Base-by-base conservation (phyloP, 805 yeast genomes). In the Spathaspora boniae region DNA sequence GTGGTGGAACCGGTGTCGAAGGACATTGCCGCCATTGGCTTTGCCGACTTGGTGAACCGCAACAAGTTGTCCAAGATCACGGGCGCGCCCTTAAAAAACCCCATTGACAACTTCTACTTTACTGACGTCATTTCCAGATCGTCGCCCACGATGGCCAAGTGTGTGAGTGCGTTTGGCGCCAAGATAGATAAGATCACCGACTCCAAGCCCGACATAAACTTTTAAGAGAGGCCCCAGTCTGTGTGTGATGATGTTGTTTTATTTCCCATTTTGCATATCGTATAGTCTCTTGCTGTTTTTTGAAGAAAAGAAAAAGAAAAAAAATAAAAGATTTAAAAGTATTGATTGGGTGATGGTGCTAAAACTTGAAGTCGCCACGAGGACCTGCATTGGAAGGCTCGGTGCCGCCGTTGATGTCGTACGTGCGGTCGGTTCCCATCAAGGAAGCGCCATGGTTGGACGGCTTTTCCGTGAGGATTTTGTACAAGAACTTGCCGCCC, bases 101-200 rank as follows among this genome's bases (percentile, higher is more conserved):
- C 88, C 39, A 80, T 86, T 54, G 76, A 76, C 48, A 84, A 86
- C 76, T 86, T 83, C 61, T 86, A 86, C 70, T 82, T 86, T 73
- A 86, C 95, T 23, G 91, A 86, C 60, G 86, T 84, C 43, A 82
- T 86, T 47, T 82, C 94, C 16, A 76, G 95, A 69, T 78, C 86
- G 38, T 86, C 95, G 33, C 86, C 87, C 46, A 86, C 95, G 20
- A 86, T 86, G 95, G 94, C 95, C 27, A 81, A 75, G 65, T 83
- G 94, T 69, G 79, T 87, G 41, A 73, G 82, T 36, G 66, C 82
- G 38, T 80, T 81, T 53, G 86, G 86, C 35, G 74, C 81, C 38
- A 74, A 77, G 62, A 67, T 78, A 45, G 85, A 78, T 45, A 79
- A 79, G 57, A 59, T 68, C 36, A 56, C 57, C 41, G 83, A 78